Conservation (phyloP, 495 filamentous ascomycete species). For the Lentithecium fluviatile region DNA sequence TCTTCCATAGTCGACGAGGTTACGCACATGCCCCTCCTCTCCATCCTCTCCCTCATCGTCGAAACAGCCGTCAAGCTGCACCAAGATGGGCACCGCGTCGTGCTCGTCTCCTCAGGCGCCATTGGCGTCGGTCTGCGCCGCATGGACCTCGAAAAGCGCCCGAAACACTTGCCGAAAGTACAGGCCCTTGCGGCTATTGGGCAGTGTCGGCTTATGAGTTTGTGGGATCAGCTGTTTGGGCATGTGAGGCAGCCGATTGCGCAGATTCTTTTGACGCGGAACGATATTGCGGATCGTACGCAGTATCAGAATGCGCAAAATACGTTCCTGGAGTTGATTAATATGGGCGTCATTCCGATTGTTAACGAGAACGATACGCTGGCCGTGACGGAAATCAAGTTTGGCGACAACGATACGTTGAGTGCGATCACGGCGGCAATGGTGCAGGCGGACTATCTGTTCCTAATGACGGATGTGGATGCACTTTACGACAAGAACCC, state of each 20-base stretch:
- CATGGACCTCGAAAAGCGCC: slow-evolving; percentile 86
- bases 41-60: slow-evolving; percentile 84
- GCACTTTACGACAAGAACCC: slow-evolving; percentile 97
- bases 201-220: slow-evolving; percentile 90
- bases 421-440: slow-evolving; percentile 96
- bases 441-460: slow-evolving; percentile 95
- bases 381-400: slow-evolving; percentile 98
- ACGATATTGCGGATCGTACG: slow-evolving; percentile 93
- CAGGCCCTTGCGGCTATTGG: slow-evolving; percentile 96
- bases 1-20: slow-evolving; percentile 97
- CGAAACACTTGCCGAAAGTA: slow-evolving; percentile 80
- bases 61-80: slow-evolving; percentile 83
- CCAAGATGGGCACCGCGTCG: slow-evolving; percentile 88
- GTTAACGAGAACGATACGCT: slow-evolving; percentile 99
- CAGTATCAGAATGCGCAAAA: slow-evolving; percentile 97
- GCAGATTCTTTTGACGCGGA: slow-evolving; percentile 92
- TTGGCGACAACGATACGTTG: slow-evolving; percentile 96
- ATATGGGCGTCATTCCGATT: slow-evolving; percentile 96
- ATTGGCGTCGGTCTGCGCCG: slow-evolving; percentile 88
- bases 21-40: slow-evolving; percentile 94
- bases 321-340: slow-evolving; percentile 81
- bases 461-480: slow-evolving; percentile 98
- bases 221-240: slow-evolving; percentile 90
- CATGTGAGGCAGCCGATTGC: slow-evolving; percentile 87
- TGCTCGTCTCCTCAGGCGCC: slow-evolving; percentile 94